Conservation (phyloP, 169 alveolate species). For the Eimeria necatrix region DNA sequence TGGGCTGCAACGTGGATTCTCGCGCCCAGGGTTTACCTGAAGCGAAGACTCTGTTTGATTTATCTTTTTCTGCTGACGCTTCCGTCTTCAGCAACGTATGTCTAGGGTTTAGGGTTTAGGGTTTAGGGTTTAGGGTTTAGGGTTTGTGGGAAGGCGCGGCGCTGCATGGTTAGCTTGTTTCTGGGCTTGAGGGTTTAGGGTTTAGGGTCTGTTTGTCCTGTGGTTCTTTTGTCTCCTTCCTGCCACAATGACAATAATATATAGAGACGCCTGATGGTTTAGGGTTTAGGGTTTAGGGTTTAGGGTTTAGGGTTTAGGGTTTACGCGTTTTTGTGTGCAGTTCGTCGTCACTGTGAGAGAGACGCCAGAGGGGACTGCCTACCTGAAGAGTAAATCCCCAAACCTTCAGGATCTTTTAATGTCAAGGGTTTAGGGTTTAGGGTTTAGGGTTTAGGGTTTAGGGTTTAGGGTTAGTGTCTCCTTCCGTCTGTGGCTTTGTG, state of each 20-base stretch:
- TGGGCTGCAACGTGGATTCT: slow-evolving; percentile 70
- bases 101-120: slow-evolving; percentile 22
- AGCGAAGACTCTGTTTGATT: slow-evolving; percentile 35
- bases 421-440: slow-evolving; percentile 14
- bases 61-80: slow-evolving; percentile 47
- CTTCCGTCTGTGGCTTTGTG: slow-evolving; percentile 22
- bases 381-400: slow-evolving; percentile 20
- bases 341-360: slow-evolving; percentile 57
- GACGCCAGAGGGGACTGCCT: slow-evolving; percentile 49
- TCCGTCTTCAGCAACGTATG: slow-evolving; percentile 37
- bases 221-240: not conserved
- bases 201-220: slow-evolving; percentile 86
- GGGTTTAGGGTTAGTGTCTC: slow-evolving; percentile 47
- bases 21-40: slow-evolving; percentile 49
- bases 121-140: slow-evolving; percentile 66
- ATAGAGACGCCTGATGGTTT: not conserved
- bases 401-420: not conserved
- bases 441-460: slow-evolving; percentile 34
- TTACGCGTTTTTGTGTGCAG: not conserved
- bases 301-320: slow-evolving; percentile 26
- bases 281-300: slow-evolving; percentile 31
- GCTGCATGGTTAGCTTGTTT: slow-evolving; percentile 87
- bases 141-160: slow-evolving; percentile 44
- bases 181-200: slow-evolving; percentile 87
- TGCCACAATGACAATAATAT: not conserved